Base-by-base conservation (phyloP, 805 yeast genomes). In the Saturnispora zaruensis region DNA sequence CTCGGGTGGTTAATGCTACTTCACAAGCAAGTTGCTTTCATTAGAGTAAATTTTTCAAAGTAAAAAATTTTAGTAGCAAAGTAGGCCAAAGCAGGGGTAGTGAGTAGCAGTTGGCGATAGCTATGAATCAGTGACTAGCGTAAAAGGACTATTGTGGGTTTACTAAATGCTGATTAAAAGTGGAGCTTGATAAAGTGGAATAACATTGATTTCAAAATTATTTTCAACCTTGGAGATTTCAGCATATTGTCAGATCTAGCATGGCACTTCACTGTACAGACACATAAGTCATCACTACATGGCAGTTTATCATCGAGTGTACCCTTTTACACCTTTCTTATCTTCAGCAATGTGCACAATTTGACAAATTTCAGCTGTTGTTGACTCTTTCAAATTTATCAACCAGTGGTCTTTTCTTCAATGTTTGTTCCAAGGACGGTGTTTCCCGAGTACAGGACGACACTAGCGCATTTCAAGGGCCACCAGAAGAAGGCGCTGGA, bases 401-500 rank as follows among this genome's bases (percentile, higher is more conserved):
- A 18, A 24, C 28, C 6, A 8, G n/a, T 32, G n/a, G 8, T 30
- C 23, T 7, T 38, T 25, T 45, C 34, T 25, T 23, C 42, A 21
- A 38, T 38, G 42, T 88, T 88, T 60, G 62, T 74, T 13, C 96
- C 97, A 1, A 67, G 97, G 46, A 59, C 69, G 33, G 62, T 65
- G n/a, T 90, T 90, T 58, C 96, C 96, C 1, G 72, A 75, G 13
- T 84, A 84, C 62, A 78, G 78, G 46, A 76, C 89, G 13, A 72
- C 81, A 1, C 66, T 84, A 20, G 80, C 93, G 1, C 89, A 86
- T 63, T 88, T 88, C 67, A 87, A 87, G 58, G 96, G 97, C 11
- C 97, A 90, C 62, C 98, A 91, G 59, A 78, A 80, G 53, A 81
- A 79, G 53, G 96, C 96, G 0, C 69, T 91, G 26, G 75, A 79